Base-by-base conservation (phyloP, 2,329 filamentous ascomycete genomes). In the Tricladium varicosporioides region DNA sequence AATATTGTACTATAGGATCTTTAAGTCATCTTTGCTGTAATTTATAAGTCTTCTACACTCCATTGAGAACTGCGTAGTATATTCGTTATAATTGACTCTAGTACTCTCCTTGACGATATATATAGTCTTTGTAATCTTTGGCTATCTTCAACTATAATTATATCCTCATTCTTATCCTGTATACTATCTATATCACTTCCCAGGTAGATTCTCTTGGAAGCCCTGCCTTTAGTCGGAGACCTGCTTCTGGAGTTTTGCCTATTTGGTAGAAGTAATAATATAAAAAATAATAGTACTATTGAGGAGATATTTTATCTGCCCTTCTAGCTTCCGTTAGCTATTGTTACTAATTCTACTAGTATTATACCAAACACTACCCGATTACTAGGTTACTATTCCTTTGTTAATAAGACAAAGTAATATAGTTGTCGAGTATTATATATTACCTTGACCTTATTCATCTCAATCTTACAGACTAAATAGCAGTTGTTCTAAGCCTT, bases 401-500 rank as follows among this genome's bases (percentile, higher is more conserved):
- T n/a, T n/a, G n/a, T n/a, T n/a, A n/a, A n/a, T n/a, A n/a, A n/a
- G n/a, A n/a, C n/a, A n/a, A n/a, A n/a, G n/a, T n/a, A 54, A 63
- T 60, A 43, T 61, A 36, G 62, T 53, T 52, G 62, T 13, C 60
- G 54, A 53, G 40, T 45, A 49, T 62, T 43, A 45, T 64, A 64
- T 18, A 59, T 57, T 57, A 62, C 53, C 61, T 65, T 60, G 1
- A 65, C 60, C 58, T 60, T 60, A 51, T 53, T 43, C 55, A 65
- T 49, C 56, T 67, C 65, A 44, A 62, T 67, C n/a, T 56, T 65
- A 54, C 59, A 65, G 48, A 60, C 65, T 58, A 50, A 61, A 59
- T 62, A 67, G 60, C 60, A 57, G 53, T 66, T 67, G 56, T 62
- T 68, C 63, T 56, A 66, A 60, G 60, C 64, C 36, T 63, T 65